phyloP scores from a whole-genome alignment of 352 stramenopile genomes.

The Blastocystis hominis region DNA sequence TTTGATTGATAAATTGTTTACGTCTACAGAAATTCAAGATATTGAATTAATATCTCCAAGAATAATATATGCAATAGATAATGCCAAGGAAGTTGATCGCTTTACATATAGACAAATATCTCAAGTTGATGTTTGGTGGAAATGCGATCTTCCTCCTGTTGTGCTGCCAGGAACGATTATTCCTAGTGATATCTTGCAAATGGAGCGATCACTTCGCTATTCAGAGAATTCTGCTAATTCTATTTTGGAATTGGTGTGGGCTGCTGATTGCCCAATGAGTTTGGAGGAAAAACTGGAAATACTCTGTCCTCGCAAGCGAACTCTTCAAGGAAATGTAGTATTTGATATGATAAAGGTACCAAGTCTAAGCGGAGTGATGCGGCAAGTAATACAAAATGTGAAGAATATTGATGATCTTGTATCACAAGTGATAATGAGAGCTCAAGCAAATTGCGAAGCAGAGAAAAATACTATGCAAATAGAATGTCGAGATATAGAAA shows the following conservation, averaged over 20 bases:
- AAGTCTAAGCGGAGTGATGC: neutral
- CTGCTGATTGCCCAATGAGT: neutral
- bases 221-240: too few species aligned
- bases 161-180: neutral
- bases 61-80: too few species aligned
- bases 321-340: neutral
- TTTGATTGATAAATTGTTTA: neutral
- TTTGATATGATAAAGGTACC: neutral
- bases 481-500: neutral
- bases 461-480: neutral
- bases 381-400: neutral
- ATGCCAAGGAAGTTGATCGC: neutral
- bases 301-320: neutral
- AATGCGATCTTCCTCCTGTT: neutral
- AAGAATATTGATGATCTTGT: neutral
- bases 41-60: too few species aligned
- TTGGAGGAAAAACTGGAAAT: neutral
- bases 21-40: neutral
- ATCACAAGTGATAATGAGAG: neutral
- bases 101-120: neutral
- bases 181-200: neutral
- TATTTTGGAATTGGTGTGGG: neutral
- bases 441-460: neutral
- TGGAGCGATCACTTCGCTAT: too few species aligned
- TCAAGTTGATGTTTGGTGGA: neutral